These are phyloP conservation scores for Rhododendron griersonianum DNA, from an alignment of 148 eudicot species.

Conservation along the genomic window DNA sequence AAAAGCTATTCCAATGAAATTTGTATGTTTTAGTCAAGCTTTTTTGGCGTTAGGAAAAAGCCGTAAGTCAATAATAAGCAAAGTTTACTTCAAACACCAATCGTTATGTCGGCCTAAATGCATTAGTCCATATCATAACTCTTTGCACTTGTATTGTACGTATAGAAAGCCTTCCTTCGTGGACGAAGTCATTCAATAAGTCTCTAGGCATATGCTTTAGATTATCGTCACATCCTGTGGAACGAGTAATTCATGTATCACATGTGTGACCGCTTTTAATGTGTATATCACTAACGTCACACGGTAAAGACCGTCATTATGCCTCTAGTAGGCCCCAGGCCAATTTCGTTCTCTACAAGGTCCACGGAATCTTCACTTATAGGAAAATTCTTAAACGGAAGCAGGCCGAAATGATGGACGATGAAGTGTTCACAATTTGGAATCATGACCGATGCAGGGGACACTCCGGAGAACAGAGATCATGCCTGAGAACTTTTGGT, in stretches of 20 bases:
- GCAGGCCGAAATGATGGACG: background rate
- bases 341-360: background rate
- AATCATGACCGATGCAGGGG: background rate
- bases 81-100: background rate
- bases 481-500: background rate
- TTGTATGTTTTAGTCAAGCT: background rate
- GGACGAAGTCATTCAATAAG: background rate
- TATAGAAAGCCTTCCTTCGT: background rate
- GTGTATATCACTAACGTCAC: too few species aligned
- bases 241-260: background rate
- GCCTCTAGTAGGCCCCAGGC: background rate
- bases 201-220: background rate
- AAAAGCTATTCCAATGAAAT: background rate
- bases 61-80: background rate
- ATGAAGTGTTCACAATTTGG: background rate
- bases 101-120: background rate
- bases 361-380: background rate
- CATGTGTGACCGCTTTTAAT: background rate
- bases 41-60: too few species aligned
- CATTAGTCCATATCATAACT: background rate
- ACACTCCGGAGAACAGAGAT: background rate
- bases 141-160: background rate
- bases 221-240: background rate
- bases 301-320: background rate
- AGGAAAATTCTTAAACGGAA: background rate